Base-by-base conservation (phyloP, 805 yeast species). In the Maudiozyma turicensis region DNA sequence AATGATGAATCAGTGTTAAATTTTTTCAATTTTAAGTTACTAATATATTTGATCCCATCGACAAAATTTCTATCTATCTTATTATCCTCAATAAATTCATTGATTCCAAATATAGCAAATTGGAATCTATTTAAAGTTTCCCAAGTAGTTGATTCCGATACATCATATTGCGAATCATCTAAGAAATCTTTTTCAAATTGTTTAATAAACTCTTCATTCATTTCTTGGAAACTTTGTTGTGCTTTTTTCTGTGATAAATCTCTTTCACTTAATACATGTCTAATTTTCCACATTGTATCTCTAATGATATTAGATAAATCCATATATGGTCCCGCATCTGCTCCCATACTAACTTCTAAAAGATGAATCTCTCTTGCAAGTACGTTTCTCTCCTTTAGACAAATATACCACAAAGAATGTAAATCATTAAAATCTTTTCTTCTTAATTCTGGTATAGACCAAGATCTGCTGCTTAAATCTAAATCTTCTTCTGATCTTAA, bases 391-490 rank as follows among this genome's bases (percentile, higher is more conserved):
- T 93, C 96, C 63, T 80, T 85, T 55, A 91, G 68, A 56, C 90
- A 80, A 42, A 84, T 75, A 65, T 87, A 91, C 98, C 99, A 93
- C 58, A 93, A 72, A 37, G 81, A 77, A 67, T 93, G 99, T 58
- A 93, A 72, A 63, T 93, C 99, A 40, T 89, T 93, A 61, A 89
- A 93, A 14, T 87, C 80, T 67, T 93, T 93, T 53, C 95, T 77
- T 65, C 99, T 81, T 58, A 93, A 76, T 64, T 91, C 98, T 4
- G 88, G 84, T 48, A 89, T 74, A 6, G 84, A 70, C 99, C 99
- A 93, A 5, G 93, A 71, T 58, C 95, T 76, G 13, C 93, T 82
- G 8, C 72, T 69, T 31, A 66, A 62, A 46, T 76, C 71, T 31
- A 80, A 59, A 26, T 82, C 86, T 2, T 73, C 77, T 3, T 75